A percentile compares a stretch with the other conserved stretches of the same genome.
Conservation (phyloP, 106 monocot species). For the Platanthera zijinensis region DNA sequence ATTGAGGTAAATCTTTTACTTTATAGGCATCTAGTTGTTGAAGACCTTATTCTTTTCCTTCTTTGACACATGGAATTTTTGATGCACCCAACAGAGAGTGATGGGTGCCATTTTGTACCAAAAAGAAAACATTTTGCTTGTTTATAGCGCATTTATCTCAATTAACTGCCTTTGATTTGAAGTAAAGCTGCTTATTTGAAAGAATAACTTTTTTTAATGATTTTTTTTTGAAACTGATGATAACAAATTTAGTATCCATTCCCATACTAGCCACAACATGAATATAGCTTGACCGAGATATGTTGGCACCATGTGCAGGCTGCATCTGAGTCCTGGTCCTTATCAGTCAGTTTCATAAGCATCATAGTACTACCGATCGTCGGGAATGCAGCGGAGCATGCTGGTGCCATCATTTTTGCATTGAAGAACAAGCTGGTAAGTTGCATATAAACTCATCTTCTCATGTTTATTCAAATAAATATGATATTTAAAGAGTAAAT, state of each 20-base stretch:
- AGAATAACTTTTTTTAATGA: neutral
- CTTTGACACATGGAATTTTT: neutral
- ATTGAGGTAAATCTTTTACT: constrained; percentile 34
- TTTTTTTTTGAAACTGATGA: neutral
- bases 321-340: constrained; percentile 45
- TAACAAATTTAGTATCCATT: neutral
- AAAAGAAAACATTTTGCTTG: neutral
- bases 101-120: neutral
- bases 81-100: neutral
- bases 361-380: constrained; percentile 61
- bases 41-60: neutral
- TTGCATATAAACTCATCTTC: neutral
- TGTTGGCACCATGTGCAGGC: constrained; percentile 19
- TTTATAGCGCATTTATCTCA: neutral
- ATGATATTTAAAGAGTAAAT: neutral
- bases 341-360: constrained; percentile 57
- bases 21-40: neutral
- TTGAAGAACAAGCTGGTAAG: constrained; percentile 59
- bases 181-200: neutral
- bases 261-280: neutral
- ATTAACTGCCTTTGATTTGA: neutral
- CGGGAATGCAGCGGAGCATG: constrained; percentile 71
- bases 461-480: neutral
- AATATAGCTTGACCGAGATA: neutral
- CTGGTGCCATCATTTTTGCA: constrained; percentile 65